Evolutionary conservation across 306 rosid species (phyloP).

Genomic region (Cicer pinnatifidum): DNA sequence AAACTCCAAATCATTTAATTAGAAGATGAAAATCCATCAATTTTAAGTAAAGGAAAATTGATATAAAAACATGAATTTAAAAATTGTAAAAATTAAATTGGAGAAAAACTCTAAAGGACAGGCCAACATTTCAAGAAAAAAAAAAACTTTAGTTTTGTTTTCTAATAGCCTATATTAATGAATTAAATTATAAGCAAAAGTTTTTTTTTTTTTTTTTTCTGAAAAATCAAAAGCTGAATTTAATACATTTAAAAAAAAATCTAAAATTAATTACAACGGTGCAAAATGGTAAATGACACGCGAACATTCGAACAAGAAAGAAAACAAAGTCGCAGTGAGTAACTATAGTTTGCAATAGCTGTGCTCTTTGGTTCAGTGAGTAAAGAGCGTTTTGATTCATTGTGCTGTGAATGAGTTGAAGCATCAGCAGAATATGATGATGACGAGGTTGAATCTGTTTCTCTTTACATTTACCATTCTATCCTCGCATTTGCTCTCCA

Average conservation of each 20-base stretch:
- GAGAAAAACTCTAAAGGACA: too few species aligned
- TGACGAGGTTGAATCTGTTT: constrained; percentile 53
- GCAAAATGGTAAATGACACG: constrained; percentile 4
- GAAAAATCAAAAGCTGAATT: background rate
- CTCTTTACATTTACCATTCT: constrained; percentile 53
- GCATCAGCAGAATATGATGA: background rate
- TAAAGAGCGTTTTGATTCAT: background rate
- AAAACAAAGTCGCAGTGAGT: background rate
- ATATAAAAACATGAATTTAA: too few species aligned
- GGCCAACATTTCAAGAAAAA: too few species aligned
- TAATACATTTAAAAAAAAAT: background rate
- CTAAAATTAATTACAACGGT: background rate
- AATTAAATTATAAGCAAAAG: too few species aligned
- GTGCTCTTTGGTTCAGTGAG: background rate
- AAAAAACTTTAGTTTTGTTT: too few species aligned
- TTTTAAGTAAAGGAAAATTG: too few species aligned
- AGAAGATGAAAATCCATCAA: too few species aligned
- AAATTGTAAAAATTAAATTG: too few species aligned
- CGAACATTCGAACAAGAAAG: background rate
- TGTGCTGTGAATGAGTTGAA: constrained; percentile 41
- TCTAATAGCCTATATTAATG: too few species aligned
- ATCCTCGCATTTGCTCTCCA: constrained; percentile 65
- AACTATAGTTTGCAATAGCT: background rate
- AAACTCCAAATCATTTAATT: too few species aligned
- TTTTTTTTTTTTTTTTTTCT: too few species aligned